Conservation (phyloP, 2,329 filamentous ascomycete species). For the Verticillium longisporum region DNA sequence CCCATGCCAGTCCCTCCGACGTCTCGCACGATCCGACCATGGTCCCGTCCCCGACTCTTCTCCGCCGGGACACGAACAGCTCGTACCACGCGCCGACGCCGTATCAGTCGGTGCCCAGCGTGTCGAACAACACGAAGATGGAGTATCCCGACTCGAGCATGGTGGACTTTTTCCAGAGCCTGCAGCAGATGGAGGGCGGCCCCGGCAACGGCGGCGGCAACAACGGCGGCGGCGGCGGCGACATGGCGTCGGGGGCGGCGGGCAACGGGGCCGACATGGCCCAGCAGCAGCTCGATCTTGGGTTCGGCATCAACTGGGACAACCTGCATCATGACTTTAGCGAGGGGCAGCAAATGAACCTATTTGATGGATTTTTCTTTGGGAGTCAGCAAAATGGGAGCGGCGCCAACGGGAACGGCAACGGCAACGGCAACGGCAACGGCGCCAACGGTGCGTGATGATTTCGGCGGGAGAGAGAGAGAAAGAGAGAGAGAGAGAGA, state of each 20-base stretch:
- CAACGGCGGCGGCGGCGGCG: neutral
- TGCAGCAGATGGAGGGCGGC: slow-evolving; percentile 19
- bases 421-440: neutral
- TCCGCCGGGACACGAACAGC: slow-evolving; percentile 24
- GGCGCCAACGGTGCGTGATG: neutral
- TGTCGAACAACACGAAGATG: slow-evolving; percentile 14
- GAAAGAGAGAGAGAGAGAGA: too few species aligned
- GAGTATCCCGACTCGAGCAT: slow-evolving; percentile 42
- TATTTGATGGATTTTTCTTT: slow-evolving; percentile 70
- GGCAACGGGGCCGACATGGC: slow-evolving; percentile 27
- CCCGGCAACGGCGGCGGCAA: neutral
- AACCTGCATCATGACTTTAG: slow-evolving; percentile 56
- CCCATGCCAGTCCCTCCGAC: slow-evolving; percentile 19
- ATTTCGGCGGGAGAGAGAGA: too few species aligned
- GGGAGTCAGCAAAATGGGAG: slow-evolving; percentile 41
- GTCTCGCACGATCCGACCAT: slow-evolving; percentile 34
- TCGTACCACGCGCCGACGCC: neutral
- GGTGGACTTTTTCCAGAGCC: slow-evolving; percentile 46
- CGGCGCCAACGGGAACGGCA: slow-evolving; percentile 7
- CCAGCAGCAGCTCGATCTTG: slow-evolving; percentile 53
- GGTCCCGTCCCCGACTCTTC: slow-evolving; percentile 35
- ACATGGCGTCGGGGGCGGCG: slow-evolving; percentile 3
- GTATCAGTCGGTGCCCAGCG: slow-evolving; percentile 13
- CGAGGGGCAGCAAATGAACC: slow-evolving; percentile 54
- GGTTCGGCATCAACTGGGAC: slow-evolving; percentile 60